These are phyloP conservation scores for Aechmea fasciata DNA, from an alignment of 176 grass and related monocot species.

Conservation along the genomic window DNA sequence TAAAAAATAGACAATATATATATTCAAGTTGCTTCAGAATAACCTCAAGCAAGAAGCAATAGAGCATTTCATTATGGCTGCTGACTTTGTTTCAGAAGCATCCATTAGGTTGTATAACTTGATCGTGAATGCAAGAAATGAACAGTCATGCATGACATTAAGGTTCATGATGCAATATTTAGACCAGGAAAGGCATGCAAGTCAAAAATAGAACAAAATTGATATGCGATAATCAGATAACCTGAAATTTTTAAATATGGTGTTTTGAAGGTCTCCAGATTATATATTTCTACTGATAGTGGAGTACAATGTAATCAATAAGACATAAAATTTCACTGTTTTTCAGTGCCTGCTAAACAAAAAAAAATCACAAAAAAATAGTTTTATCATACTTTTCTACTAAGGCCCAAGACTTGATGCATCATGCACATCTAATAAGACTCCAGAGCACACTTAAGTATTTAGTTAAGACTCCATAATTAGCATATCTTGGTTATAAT, in stretches of 20 bases:
- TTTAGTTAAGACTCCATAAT: too few species aligned
- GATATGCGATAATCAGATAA: background rate
- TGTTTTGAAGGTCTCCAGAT: background rate
- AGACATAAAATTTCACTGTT: background rate
- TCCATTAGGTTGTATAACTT: background rate
- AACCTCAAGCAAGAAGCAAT: constrained; percentile 2
- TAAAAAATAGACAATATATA: constrained; percentile 9
- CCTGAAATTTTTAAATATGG: background rate
- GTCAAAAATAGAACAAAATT: background rate
- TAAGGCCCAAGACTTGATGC: background rate
- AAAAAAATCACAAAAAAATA: background rate
- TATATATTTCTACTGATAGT: background rate
- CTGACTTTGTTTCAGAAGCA: background rate
- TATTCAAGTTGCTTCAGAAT: background rate
- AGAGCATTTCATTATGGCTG: background rate
- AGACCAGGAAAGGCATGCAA: background rate
- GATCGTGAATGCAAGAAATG: background rate
- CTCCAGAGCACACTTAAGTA: too few species aligned
- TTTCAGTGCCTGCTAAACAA: background rate
- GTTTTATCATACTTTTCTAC: background rate
- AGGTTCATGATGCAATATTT: background rate
- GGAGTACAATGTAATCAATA: background rate
- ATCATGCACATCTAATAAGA: too few species aligned
- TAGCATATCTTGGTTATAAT: too few species aligned
- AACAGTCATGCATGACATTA: background rate